Base-by-base conservation (phyloP, 805 yeast species). In the Ogataea pini region DNA sequence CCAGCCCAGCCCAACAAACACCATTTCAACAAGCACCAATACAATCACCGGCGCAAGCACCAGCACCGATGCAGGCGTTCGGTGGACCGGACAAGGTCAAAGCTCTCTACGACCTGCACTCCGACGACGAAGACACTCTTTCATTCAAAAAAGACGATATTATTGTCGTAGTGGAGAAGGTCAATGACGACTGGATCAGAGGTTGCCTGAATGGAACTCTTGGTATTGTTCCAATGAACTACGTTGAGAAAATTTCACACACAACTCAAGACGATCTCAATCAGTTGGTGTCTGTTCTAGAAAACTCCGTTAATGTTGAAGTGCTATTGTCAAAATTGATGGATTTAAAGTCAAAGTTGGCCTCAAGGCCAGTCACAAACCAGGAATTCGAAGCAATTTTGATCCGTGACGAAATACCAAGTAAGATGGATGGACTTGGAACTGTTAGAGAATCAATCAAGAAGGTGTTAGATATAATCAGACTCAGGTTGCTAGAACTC, bases 151-250 rank as follows among this genome's bases (percentile, higher is more conserved):
- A 83, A 59, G 97, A 96, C 34, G 98, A 92, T 62, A 73, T 89
- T 12, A 91, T 92, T 42, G 84, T 85, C 1, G 96, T 94, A 1
- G 73, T 91, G 29, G 98, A 91, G 58, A 77, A 85, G 13, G 96
- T 87, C 5, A 91, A 90, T 64, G 77, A 88, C 52, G 98, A 92
- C 62, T 92, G 99, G 99, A 88, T 97, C 85, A 78, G 89, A 56
- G 99, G 99, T 13, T 80, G 92, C 5, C 69, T 92, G 44, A 76
- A 79, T 46, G 97, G 97, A 1, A 77, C 76, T 46, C 75, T 82
- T 43, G 99, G 99, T 16, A 85, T 94, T 12, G 90, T 92, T 67
- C 99, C 99, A 0, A 77, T 88, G 49, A 92, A 92, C 64, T 92
- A 94, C 62, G 98, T 94, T 1, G 78, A 88, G 0, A 90, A 90